Evolutionary conservation across 306 rosid species (phyloP), one percentile per base, ranked within the genome.

Genomic region (Rubus idaeus): DNA sequence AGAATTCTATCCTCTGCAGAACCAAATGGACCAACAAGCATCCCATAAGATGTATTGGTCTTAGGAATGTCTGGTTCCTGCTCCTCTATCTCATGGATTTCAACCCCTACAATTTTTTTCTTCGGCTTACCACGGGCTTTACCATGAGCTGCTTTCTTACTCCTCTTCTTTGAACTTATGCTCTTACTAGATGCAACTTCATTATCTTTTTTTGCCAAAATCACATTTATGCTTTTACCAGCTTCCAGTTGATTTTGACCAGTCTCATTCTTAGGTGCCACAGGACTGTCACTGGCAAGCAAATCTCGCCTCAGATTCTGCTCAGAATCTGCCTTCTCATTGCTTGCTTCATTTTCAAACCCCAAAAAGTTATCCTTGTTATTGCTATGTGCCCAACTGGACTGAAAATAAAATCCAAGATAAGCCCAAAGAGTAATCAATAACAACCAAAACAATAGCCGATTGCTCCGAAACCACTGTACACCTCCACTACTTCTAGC

Each of bases 1-100:
- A 91, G 79, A 78, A 89, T 86, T 71, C 79, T 87, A 62, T 90
- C 90, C 80, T 94, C 98, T n/a, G 55, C 68, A 50, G 74, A 80
- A n/a, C 91, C 94, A 84, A 94, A 94, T 63, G 96, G 98, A 70
- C 97, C 98, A 83, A 91, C 88, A 80, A 94, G 97, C 84, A 89
- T 46, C 63, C 97, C 94, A 81, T 88, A 91, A 41, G 97, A 83
- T 83, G 89, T 12, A 79, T 95, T 95, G 69, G 81, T 91, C 73
- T 80, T 78, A 40, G 89, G 91, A 84, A 91, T 80, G 52, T 90
- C 96, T 8, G 80, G 74, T 46, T 84, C 94, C 39, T 82, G 86
- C 62, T 82, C 92, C 76, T 84, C 97, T n/a, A 62, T 70, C 65
- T 86, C 89, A 42, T 30, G 75, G 58, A 49, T 71, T 81, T 84